Evolutionary conservation across 805 yeast genomes (phyloP).

Genomic region (Phaffomyces antillensis): DNA sequence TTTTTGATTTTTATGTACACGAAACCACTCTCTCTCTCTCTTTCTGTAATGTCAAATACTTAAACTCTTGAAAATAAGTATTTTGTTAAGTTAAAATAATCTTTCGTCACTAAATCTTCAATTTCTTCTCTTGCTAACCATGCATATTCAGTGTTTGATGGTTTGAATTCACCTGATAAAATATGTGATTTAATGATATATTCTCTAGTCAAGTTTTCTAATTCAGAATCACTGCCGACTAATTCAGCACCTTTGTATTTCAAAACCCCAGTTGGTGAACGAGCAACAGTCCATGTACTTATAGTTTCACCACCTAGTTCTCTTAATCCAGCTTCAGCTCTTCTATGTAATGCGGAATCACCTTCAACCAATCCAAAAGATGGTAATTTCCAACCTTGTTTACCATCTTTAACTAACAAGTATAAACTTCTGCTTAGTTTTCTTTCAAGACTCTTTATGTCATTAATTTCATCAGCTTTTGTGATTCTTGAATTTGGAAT

Average conservation of each 20-base stretch:
- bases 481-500: conserved; percentile 66
- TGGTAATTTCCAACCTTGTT: conserved; percentile 72
- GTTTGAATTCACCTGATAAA: conserved; percentile 68
- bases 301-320: conserved; percentile 65
- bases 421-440: conserved; percentile 74
- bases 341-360: conserved; percentile 46
- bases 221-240: conserved; percentile 12
- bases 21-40: neutral
- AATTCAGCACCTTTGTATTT: conserved; percentile 28
- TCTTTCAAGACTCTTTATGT: conserved; percentile 68
- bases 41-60: neutral
- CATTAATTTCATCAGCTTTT: conserved; percentile 61
- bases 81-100: conserved; percentile 50
- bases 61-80: conserved; percentile 29
- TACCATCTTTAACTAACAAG: conserved; percentile 48
- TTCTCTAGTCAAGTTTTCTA: conserved; percentile 36
- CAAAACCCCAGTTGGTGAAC: conserved; percentile 72
- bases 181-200: conserved; percentile 84
- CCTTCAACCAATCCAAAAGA: conserved; percentile 42
- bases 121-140: conserved; percentile 88
- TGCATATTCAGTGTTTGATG: conserved; percentile 44
- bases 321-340: conserved; percentile 71
- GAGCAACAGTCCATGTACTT: conserved; percentile 88
- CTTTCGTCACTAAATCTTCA: conserved; percentile 38
- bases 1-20: conserved; percentile 5